These are phyloP conservation scores for Solanum chaucha DNA, from an alignment of 257 asterid genomes.

Conservation along the genomic window DNA sequence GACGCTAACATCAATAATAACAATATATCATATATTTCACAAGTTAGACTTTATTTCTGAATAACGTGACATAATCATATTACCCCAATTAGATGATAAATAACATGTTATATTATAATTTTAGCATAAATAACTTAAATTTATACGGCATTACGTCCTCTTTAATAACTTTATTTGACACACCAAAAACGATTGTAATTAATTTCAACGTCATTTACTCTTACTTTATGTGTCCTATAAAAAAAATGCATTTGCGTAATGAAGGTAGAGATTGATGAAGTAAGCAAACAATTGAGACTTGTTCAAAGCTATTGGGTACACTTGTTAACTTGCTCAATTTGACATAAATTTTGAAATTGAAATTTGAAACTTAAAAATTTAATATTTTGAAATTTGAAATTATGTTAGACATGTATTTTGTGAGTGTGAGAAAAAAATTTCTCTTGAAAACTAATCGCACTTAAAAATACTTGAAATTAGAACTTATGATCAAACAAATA, in stretches of 20 bases:
- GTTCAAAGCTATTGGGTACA: neutral
- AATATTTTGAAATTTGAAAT: too few species aligned
- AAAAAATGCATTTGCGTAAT: neutral
- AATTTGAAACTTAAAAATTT: too few species aligned
- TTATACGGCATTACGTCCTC: neutral
- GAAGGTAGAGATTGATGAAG: neutral
- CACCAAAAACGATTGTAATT: neutral
- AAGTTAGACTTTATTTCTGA: neutral
- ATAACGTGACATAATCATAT: too few species aligned
- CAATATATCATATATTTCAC: neutral
- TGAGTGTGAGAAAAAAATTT: too few species aligned
- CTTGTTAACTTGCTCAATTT: neutral
- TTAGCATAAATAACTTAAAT: too few species aligned
- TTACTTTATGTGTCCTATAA: neutral
- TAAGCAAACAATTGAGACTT: neutral
- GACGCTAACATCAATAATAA: neutral
- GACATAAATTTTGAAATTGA: too few species aligned
- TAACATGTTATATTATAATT: too few species aligned
- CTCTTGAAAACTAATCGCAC: too few species aligned
- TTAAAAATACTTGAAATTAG: too few species aligned
- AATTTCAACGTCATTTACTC: neutral
- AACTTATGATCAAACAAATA: neutral
- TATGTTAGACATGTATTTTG: too few species aligned
- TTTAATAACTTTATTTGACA: neutral
- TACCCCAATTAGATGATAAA: too few species aligned